These are phyloP conservation scores for Chaetomidium leptoderma DNA, from an alignment of 495 filamentous ascomycete genomes.

Conservation along the genomic window DNA sequence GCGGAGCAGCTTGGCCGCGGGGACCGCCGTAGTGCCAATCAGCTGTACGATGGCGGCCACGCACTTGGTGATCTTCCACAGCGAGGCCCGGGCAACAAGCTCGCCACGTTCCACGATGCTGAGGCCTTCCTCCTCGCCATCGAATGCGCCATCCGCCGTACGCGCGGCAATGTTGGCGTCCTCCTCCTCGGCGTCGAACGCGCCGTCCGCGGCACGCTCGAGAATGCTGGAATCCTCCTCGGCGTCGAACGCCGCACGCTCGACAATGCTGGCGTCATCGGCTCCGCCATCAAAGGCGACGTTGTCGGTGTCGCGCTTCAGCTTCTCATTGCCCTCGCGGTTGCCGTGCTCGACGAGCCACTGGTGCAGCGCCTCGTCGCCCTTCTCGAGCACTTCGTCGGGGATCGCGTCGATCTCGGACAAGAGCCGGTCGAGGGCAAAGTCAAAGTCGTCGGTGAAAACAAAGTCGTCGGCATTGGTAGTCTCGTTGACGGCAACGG, in stretches of 20 bases:
- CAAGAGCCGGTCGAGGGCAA: constrained; percentile 15
- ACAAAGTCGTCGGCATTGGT: constrained; percentile 6
- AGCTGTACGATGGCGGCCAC: constrained; percentile 19
- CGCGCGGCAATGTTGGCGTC: too few relatives aligned
- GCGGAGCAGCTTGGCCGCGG: constrained; percentile 23
- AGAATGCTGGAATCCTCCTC: too few relatives aligned
- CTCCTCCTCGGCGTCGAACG: not conserved
- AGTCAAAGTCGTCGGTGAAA: constrained; percentile 17
- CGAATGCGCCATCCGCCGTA: too few relatives aligned
- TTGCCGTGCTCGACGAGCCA: constrained; percentile 19
- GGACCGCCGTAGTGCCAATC: constrained; percentile 17
- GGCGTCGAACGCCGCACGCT: constrained; percentile 4
- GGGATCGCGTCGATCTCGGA: constrained; percentile 18
- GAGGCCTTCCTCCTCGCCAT: not conserved
- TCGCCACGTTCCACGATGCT: constrained; percentile 8
- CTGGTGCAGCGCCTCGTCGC: constrained; percentile 20
- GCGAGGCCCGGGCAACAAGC: constrained; percentile 2
- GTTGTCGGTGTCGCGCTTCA: constrained; percentile 5
- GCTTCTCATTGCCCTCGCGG: constrained; percentile 4
- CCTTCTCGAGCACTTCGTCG: constrained; percentile 20
- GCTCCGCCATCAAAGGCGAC: not conserved
- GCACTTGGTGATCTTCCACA: constrained; percentile 21
- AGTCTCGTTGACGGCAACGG: not conserved
- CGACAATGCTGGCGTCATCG: not conserved
- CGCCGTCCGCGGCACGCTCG: too few relatives aligned